Evolutionary conservation across 345 rosid species (phyloP).

Genomic region (Citrus reticulata): DNA sequence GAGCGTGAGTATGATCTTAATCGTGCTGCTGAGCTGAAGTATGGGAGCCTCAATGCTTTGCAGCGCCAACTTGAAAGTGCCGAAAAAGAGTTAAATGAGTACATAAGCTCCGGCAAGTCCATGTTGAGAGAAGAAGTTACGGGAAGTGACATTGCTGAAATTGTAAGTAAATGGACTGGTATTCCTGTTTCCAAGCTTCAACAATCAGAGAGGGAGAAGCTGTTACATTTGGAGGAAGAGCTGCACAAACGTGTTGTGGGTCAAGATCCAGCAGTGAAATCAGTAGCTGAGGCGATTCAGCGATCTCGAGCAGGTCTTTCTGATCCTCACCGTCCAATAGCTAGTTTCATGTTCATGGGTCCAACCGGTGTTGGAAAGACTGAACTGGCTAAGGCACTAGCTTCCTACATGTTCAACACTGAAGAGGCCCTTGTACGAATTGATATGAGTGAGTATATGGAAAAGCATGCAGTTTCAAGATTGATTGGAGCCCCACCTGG

Average conservation of each 20-base stretch:
- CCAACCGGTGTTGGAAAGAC: constrained; percentile 99
- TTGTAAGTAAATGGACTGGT: constrained; percentile 98
- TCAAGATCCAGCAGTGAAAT: constrained; percentile 89
- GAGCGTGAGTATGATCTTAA: constrained; percentile 98
- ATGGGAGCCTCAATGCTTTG: constrained; percentile 85
- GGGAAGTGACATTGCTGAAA: constrained; percentile 88
- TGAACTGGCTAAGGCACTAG: constrained; percentile 90
- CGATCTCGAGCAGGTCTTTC: constrained; percentile 97
- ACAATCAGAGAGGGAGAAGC: constrained; percentile 90
- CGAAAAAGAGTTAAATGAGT: constrained; percentile 86
- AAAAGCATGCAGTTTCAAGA: constrained; percentile 96
- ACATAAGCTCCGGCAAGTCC: constrained; percentile 88
- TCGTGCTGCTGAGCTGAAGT: constrained; percentile 98
- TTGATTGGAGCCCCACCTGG: constrained; percentile 99
- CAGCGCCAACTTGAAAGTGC: constrained; percentile 82
- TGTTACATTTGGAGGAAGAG: constrained; percentile 83
- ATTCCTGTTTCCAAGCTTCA: constrained; percentile 95
- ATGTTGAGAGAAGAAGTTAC: constrained; percentile 98
- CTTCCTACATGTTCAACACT: constrained; percentile 89
- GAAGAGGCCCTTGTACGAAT: constrained; percentile 95
- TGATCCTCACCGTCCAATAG: constrained; percentile 96
- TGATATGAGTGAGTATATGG: constrained; percentile 99
- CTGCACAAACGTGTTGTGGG: constrained; percentile 92
- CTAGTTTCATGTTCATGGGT: constrained; percentile 99
- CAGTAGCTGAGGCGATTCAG: constrained; percentile 97